phyloP scores from a whole-genome alignment of 2,329 filamentous ascomycete genomes.

The Lasiodiplodia sp. region DNA sequence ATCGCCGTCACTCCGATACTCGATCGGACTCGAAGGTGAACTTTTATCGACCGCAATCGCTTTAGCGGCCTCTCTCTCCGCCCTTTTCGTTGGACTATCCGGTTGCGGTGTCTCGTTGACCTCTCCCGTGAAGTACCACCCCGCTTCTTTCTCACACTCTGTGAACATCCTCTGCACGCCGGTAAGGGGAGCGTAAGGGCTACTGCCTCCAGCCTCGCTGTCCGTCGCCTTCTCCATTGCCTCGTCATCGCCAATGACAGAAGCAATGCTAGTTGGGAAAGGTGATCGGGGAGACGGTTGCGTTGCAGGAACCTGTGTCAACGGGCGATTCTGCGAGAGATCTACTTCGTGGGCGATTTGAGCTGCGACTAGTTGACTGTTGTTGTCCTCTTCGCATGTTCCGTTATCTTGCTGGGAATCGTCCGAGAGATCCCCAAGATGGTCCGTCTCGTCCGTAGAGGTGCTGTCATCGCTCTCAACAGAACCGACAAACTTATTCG shows the following conservation, averaged over 20 bases:
- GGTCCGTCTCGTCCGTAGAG: not conserved
- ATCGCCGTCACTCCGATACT: not conserved
- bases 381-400: not conserved
- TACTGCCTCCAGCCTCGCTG: not conserved
- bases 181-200: not conserved
- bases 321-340: not conserved
- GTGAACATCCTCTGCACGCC: not conserved
- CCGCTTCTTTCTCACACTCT: not conserved
- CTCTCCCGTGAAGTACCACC: not conserved
- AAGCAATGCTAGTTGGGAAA: not conserved
- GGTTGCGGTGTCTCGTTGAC: slow-evolving; percentile 20
- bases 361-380: not conserved
- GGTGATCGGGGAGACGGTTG: not conserved
- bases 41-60: not conserved
- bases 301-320: not conserved
- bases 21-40: not conserved
- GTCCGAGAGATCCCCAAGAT: not conserved
- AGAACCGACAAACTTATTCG: not conserved
- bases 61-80: not conserved
- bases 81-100: not conserved
- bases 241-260: not conserved
- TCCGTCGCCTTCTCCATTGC: slow-evolving; percentile 2
- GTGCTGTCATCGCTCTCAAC: slow-evolving; percentile 12
- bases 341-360: slow-evolving; percentile 6
- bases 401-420: not conserved